These are phyloP conservation scores for Sporisorium reilianum DNA, from an alignment of 1,284 basidiomycete species.

Conservation along the genomic window DNA sequence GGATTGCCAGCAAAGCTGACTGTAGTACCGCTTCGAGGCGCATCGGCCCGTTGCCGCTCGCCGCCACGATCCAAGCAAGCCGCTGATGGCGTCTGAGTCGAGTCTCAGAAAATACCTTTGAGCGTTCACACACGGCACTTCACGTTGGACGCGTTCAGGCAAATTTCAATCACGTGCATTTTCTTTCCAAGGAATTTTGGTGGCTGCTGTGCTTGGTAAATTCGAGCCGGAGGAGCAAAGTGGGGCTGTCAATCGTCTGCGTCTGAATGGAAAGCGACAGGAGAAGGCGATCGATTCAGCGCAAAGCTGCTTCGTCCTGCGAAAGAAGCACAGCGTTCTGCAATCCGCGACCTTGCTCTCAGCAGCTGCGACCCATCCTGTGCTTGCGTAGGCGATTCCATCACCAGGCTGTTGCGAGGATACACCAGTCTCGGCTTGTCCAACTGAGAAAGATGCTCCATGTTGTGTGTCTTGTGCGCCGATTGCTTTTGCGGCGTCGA, in stretches of 20 bases:
- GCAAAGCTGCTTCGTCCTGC: slow-evolving; percentile 20
- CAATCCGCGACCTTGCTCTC: slow-evolving; percentile 4
- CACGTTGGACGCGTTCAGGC: slow-evolving; percentile 26
- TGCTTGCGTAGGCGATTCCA: slow-evolving; percentile 35
- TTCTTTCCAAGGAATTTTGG: too few species aligned
- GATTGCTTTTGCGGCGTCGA: slow-evolving; percentile 41
- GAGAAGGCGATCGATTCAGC: slow-evolving; percentile 29
- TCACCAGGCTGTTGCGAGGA: slow-evolving; percentile 27
- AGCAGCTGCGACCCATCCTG: slow-evolving; percentile 12
- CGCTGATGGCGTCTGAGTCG: not conserved
- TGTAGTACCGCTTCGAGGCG: too few species aligned
- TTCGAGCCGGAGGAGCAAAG: too few species aligned
- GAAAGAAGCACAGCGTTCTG: slow-evolving; percentile 31
- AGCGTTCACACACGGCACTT: too few species aligned
- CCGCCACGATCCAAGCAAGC: not conserved
- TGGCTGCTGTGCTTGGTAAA: too few species aligned
- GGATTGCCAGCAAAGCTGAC: slow-evolving; percentile 10
- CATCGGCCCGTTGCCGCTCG: not conserved
- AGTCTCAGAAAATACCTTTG: too few species aligned
- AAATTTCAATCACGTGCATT: slow-evolving; percentile 29
- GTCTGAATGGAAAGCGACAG: slow-evolving; percentile 22
- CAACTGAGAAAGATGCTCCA: slow-evolving; percentile 10
- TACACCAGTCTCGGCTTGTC: slow-evolving; percentile 30
- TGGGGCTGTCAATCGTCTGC: slow-evolving; percentile 28
- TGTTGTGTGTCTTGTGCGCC: slow-evolving; percentile 9